phyloP scores from a whole-genome alignment of 148 eudicot species.

The Chenopodium berlandieri region DNA sequence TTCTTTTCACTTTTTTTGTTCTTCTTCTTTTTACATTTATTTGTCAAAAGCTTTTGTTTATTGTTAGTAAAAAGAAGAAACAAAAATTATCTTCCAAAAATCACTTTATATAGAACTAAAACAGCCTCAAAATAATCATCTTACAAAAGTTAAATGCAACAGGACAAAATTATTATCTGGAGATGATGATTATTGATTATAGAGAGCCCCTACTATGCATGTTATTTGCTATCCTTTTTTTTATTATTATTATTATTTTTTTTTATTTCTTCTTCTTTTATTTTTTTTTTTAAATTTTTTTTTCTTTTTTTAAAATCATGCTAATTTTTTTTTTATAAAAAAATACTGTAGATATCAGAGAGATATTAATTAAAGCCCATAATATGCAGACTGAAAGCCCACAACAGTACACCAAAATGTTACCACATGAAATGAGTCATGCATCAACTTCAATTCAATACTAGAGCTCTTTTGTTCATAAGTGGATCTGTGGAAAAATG shows the following conservation, averaged over 20 bases:
- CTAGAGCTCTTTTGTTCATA: too few species aligned
- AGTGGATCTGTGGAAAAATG: neutral
- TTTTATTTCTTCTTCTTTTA: too few species aligned
- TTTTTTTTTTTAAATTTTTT: too few species aligned
- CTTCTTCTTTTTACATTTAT: neutral
- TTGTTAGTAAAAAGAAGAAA: too few species aligned
- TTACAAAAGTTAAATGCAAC: neutral
- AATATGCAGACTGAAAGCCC: too few species aligned
- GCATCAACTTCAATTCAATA: too few species aligned
- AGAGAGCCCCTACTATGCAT: neutral
- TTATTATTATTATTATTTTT: too few species aligned
- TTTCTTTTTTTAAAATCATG: too few species aligned
- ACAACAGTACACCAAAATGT: neutral
- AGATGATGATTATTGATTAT: neutral
- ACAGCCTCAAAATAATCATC: neutral
- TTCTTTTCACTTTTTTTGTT: neutral
- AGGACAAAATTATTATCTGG: neutral
- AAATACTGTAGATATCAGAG: neutral
- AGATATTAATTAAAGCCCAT: neutral
- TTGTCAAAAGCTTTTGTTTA: too few species aligned
- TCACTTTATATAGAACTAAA: neutral
- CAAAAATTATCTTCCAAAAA: neutral
- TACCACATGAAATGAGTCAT: neutral
- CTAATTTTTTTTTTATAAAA: too few species aligned
- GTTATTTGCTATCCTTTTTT: neutral